A percentile compares a stretch with the other conserved stretches of the same genome.
These are phyloP conservation scores for Apocynum venetum DNA, from an alignment of 257 asterid genomes.

Conservation along the genomic window DNA sequence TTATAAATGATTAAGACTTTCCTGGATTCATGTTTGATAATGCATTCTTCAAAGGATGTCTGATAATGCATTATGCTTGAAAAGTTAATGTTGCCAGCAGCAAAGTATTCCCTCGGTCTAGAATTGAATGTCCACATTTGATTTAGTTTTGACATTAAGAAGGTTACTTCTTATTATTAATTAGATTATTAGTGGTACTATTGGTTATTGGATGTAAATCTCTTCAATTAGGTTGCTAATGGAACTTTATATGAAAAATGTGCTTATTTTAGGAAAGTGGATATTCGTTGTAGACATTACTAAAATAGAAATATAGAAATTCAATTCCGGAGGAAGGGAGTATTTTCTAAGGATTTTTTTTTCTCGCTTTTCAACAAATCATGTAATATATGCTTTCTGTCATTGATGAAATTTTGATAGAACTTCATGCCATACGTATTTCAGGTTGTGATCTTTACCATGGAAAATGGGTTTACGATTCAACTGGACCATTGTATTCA, in stretches of 20 bases:
- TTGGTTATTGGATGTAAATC: too few relatives aligned
- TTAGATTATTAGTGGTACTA: too few relatives aligned
- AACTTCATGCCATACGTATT: constrained; percentile 11
- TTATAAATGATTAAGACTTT: background rate
- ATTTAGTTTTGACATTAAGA: too few relatives aligned
- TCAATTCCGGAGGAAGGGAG: background rate
- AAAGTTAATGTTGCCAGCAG: background rate
- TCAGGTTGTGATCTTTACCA: constrained; percentile 80
- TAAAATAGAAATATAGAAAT: too few relatives aligned
- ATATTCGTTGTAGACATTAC: too few relatives aligned
- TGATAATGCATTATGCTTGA: background rate
- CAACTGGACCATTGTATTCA: constrained; percentile 67
- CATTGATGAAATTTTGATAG: background rate
- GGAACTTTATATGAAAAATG: too few relatives aligned
- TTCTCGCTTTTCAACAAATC: too few relatives aligned
- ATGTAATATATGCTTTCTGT: background rate
- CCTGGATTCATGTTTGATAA: background rate
- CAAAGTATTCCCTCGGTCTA: background rate
- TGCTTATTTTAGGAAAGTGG: too few relatives aligned
- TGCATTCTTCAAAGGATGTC: background rate
- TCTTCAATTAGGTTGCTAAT: too few relatives aligned
- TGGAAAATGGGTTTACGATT: constrained; percentile 81
- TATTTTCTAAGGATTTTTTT: background rate
- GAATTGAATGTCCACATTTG: too few relatives aligned
- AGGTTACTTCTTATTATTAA: too few relatives aligned